Percentiles rank a stretch among this genome's conserved stretches.
Evolutionary conservation across 225 moss, liverwort and hornwort species (phyloP).

Genomic region (Asterella californica): DNA sequence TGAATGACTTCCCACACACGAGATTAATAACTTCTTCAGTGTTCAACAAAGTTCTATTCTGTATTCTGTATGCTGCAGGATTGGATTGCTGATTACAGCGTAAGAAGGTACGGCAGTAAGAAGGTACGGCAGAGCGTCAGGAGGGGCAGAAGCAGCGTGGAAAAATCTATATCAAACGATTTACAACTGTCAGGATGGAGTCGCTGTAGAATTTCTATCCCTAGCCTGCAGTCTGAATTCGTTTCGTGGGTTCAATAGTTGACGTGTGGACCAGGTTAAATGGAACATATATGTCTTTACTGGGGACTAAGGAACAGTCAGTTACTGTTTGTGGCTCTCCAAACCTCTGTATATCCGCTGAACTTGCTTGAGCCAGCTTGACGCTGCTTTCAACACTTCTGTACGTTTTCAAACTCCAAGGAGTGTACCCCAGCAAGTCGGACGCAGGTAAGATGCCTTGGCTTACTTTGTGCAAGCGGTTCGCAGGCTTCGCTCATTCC

Average conservation of each 20-base stretch:
- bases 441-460: not conserved
- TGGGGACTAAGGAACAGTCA: not conserved
- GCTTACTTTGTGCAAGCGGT: not conserved
- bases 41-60: not conserved
- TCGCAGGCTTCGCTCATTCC: not conserved
- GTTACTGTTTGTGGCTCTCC: not conserved
- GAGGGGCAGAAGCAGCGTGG: conserved; percentile 76
- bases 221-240: not conserved
- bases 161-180: conserved; percentile 60
- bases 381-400: not conserved
- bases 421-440: not conserved
- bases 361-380: not conserved
- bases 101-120: too few species aligned
- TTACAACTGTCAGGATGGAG: conserved; percentile 79
- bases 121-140: conserved; percentile 69
- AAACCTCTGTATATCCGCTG: not conserved
- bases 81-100: conserved; percentile 71
- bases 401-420: not conserved
- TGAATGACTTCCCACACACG: not conserved
- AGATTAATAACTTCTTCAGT: not conserved
- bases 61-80: conserved; percentile 47
- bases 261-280: not conserved
- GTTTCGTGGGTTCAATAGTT: not conserved
- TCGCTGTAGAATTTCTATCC: conserved; percentile 48
- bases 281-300: not conserved